Base-by-base conservation (phyloP, 148 eudicot genomes). In the Drosera capensis region DNA sequence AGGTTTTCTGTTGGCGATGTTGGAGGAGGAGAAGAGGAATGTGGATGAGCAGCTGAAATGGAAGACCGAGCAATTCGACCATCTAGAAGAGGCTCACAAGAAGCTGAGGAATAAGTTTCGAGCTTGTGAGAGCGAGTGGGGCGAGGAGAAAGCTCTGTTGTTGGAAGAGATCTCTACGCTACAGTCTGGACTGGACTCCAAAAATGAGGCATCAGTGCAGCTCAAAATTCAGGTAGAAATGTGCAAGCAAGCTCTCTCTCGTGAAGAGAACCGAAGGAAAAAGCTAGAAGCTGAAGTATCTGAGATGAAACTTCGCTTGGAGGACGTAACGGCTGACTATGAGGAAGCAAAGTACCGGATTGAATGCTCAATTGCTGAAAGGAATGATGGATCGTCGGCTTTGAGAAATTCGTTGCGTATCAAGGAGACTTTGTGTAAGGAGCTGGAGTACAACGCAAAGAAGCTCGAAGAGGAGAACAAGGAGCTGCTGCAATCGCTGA, bases 31-130 rank as follows among this genome's bases (percentile, higher is more conserved):
- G 37, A 66, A 58, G 8, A 65, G 55, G 34, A 77, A 72, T 59
- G 49, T 77, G 8, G 80, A 79, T 58, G 78, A 74, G 23, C 70
- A 80, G 71, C 74, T 87, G 3, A 84, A 90, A 57, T 84, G 85
- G 87, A 80, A 84, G 73, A 77, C 49, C 16, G 95, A 80, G 41
- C 88, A 78, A 40, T 84, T 90, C 55, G 46, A 52, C 43, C 87
- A 80, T 56, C 56, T 85, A 2, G 68, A 78, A 60, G 93, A 90
- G 55, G 95, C 95, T 16, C 78, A 90, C 39, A 60, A 75, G 45
- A 85, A 76, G 73, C 78, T 84, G 38, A 51, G 53, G 29, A 49
- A 51, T 57, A 54, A 76, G 45, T 57, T 67, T 20, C 40, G 22
- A 28, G 25, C 17, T 20, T 64, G 63, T 52, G 66, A 68, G 54